Evolutionary conservation across 2,329 filamentous ascomycete genomes (phyloP), one percentile per base, ranked within the genome.

Genomic region (Didymella segeticola): DNA sequence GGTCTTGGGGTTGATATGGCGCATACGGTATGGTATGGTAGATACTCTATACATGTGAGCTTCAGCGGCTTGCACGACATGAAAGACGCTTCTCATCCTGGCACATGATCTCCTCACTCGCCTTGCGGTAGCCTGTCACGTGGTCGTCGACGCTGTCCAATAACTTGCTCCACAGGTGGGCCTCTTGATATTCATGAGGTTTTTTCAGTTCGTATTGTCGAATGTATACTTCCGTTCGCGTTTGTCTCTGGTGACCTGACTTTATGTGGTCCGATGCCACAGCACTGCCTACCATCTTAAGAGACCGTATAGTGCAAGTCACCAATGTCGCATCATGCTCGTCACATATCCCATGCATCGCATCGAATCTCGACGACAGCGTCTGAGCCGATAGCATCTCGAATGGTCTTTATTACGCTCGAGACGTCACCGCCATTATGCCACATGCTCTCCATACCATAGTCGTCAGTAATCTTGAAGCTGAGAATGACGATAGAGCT

Each of bases 1-100:
- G 37, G 42, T 27, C 25, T 12, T 37, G 33, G 29, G 26, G 47
- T 47, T 27, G 38, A 26, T 43, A 8, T 26, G 52, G 52, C 52
- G 52, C 17, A 46, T 17, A 19, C 39, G 38, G 19, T 47, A 19
- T 45, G 38, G 19, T 47, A 43, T 12, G 37, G 25, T 27, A 42
- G 37, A 47, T 43, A 38, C 31, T 43, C 22, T 41, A 30, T 36
- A 38, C 26, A 26, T 29, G 22, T 45, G 27, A 30, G 41, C 25
- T 19, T 30, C 29, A 34, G n/a, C 11, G 33, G 41, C 29, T 31
- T 29, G n/a, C n/a, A 19, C 19, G 26, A 12, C 2, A 14, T 29
- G 27, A 30, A 30, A 23, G 25, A 22, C 20, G 11, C 34, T 36
- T 17, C 5, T 38, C 15, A 11, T 39, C 25, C 14, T 54, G 6